A percentile compares a stretch with the other conserved stretches of the same genome.
Evolutionary conservation across 2,329 filamentous ascomycete species (phyloP).

Genomic region (Cladophialophora chaetospira): DNA sequence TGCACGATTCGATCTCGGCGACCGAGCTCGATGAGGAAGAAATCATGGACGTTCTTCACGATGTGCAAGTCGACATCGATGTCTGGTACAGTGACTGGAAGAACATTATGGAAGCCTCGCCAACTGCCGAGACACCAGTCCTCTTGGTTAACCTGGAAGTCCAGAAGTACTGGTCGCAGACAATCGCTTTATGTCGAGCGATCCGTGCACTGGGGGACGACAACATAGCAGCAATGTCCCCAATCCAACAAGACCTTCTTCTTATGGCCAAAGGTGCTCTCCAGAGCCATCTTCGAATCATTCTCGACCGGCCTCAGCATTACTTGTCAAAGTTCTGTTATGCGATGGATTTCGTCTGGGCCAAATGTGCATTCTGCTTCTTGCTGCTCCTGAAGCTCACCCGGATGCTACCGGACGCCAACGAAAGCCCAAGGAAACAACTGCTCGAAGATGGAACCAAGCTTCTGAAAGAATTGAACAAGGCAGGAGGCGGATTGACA

Average conservation of each 20-base stretch:
- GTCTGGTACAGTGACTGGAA: conserved; percentile 45
- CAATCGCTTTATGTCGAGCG: conserved; percentile 56
- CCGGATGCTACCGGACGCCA: conserved; percentile 49
- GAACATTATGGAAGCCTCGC: conserved; percentile 36
- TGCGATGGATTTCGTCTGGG: conserved; percentile 62
- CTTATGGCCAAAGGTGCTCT: conserved; percentile 55
- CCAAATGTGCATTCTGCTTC: conserved; percentile 61
- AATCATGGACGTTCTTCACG: conserved; percentile 46
- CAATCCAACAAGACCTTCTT: conserved; percentile 51
- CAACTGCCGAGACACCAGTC: conserved; percentile 40
- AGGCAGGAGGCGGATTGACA: conserved; percentile 33
- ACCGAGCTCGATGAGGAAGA: conserved; percentile 38
- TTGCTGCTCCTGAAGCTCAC: conserved; percentile 57
- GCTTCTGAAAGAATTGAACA: conserved; percentile 47
- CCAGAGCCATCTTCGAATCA: conserved; percentile 52
- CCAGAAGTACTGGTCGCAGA: conserved; percentile 57
- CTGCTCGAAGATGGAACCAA: conserved; percentile 48
- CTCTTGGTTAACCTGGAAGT: conserved; percentile 52
- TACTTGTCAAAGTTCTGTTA: conserved; percentile 57
- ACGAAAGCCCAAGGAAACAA: conserved; percentile 41
- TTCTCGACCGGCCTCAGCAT: conserved; percentile 47
- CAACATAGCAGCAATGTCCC: conserved; percentile 54
- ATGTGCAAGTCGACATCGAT: conserved; percentile 52
- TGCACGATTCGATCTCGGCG: conserved; percentile 41
- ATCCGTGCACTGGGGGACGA: conserved; percentile 53